Conservation (phyloP, 2,329 filamentous ascomycete genomes). For the Aspergillus quadrilineatus region DNA sequence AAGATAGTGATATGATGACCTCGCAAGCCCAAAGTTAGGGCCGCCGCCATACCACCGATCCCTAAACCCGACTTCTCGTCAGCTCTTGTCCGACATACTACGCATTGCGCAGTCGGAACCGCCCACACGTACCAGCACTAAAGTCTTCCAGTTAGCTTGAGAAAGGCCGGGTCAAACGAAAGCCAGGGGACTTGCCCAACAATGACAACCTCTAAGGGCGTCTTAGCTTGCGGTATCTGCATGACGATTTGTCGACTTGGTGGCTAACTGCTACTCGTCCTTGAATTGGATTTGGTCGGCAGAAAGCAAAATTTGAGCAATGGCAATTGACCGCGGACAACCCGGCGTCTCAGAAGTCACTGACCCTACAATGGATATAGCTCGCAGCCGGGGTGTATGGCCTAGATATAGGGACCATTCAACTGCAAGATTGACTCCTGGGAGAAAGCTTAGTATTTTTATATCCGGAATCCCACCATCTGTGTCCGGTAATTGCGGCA, state of each 20-base stretch:
- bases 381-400: not conserved
- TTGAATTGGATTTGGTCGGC: not conserved
- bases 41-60: conserved; percentile 38
- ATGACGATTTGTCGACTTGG: conserved; percentile 14
- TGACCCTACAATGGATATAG: not conserved
- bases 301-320: not conserved
- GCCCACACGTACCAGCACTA: conserved; percentile 30
- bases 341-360: not conserved
- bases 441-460: conserved; percentile 8
- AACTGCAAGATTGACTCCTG: not conserved
- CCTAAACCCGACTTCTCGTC: conserved; percentile 22
- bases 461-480: conserved; percentile 3
- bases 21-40: conserved; percentile 33
- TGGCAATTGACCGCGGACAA: not conserved
- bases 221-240: conserved; percentile 25
- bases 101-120: not conserved
- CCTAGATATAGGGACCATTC: not conserved
- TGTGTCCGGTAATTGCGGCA: not conserved
- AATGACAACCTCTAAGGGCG: conserved; percentile 32
- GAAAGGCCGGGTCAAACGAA: not conserved
- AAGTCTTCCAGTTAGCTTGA: conserved; percentile 10
- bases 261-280: not conserved
- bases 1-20: conserved; percentile 35
- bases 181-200: conserved; percentile 31
- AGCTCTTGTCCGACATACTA: not conserved